Base-by-base conservation (phyloP, 495 filamentous ascomycete genomes). In the Penicillium psychrofluorescens region DNA sequence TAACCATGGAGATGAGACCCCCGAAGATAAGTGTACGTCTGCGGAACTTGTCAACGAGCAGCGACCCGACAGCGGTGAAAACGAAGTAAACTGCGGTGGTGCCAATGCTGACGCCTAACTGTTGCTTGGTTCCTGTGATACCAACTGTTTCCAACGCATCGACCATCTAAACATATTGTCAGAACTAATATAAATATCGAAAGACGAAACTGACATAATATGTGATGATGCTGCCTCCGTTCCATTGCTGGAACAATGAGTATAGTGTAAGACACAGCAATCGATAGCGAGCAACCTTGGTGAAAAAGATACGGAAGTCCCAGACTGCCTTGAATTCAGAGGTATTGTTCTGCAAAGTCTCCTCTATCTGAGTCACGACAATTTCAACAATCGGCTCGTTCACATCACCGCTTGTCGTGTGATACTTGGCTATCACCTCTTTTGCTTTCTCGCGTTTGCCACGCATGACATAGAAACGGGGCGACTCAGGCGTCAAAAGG, bases 221-320 rank as follows among this genome's bases (percentile, higher is more conserved):
- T 9, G 57, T 60, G 34, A 71, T 70, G 14, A 70, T 71, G 14
- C 63, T 53, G 13, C 68, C 64, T 9, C 68, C 64, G 44, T 70
- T 70, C 68, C 68, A 70, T 43, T 67, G 61, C 40, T 71, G 68
- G 46, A 71, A 71, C 30, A 68, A 35, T 0, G 64, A 68, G 52
- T 70, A 71, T 11, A 70, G 53, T 16, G 60, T 38, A 12, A 70
- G 40, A 8, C 67, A 61, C 11, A 68, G 41, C n/a, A 68, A 41
- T 35, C 68, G 56, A 41, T 52, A 70, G 14, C 58, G 57, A 32
- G 60, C 62, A 10, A 49, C 43, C 42, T 58, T 56, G 14, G 54
- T 64, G 46, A 67, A 58, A 45, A 72, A 69, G 5, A 63, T 62
- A 6, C 64, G 53, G 41, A 56, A 70, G 40, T 68, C 63, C 64